phyloP scores from a whole-genome alignment of 2,329 filamentous ascomycete species.

The Clonostachys sp. region DNA sequence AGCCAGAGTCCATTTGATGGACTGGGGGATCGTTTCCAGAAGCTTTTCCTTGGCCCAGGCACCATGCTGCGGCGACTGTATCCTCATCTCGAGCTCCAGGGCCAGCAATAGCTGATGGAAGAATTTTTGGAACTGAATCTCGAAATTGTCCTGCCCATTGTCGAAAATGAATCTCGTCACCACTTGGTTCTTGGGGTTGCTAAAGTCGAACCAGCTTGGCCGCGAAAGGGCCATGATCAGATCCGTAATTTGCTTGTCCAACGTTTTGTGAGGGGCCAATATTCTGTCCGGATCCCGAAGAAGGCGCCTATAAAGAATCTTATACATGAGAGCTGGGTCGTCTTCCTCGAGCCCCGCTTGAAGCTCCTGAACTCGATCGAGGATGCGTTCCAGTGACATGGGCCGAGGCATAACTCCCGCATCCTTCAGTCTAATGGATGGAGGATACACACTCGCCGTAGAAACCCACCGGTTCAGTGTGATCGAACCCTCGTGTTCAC shows the following conservation, averaged over 20 bases:
- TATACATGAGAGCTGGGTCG: conserved; percentile 54
- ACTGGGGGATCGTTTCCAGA: conserved; percentile 60
- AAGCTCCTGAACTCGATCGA: conserved; percentile 55
- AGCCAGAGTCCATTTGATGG: conserved; percentile 68
- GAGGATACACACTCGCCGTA: conserved; percentile 50
- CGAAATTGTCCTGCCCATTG: neutral
- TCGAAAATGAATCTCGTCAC: conserved; percentile 70
- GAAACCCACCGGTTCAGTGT: conserved; percentile 68
- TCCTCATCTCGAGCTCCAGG: conserved; percentile 66
- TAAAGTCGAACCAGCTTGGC: conserved; percentile 70
- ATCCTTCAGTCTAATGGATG: conserved; percentile 52
- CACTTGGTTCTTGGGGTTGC: conserved; percentile 64
- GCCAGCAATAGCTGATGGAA: conserved; percentile 75
- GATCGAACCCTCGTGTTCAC: conserved; percentile 62
- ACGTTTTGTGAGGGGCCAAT: conserved; percentile 54
- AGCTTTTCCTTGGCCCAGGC: conserved; percentile 62
- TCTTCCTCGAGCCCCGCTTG: conserved; percentile 52
- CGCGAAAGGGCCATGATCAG: conserved; percentile 65
- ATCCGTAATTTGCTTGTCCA: conserved; percentile 70
- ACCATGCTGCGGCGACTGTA: conserved; percentile 57
- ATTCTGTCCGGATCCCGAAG: conserved; percentile 63
- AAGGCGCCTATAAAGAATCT: conserved; percentile 62
- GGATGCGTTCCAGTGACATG: conserved; percentile 51
- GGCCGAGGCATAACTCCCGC: conserved; percentile 55
- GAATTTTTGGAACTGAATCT: conserved; percentile 58